These are phyloP conservation scores for Mycena albidolilacea DNA, from an alignment of 768 basidiomycete species.

Conservation along the genomic window DNA sequence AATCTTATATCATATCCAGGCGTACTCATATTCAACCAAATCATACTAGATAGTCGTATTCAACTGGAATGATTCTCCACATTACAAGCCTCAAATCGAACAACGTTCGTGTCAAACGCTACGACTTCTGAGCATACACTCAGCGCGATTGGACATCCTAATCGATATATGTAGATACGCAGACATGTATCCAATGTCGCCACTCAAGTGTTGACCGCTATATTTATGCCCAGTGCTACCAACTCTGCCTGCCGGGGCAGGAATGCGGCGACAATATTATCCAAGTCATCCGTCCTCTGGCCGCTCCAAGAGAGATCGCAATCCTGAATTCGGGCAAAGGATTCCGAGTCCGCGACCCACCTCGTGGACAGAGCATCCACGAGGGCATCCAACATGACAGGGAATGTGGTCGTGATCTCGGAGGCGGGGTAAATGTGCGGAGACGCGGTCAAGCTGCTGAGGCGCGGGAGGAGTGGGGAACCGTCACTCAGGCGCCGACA, in stretches of 20 bases:
- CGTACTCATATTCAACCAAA: too few species aligned
- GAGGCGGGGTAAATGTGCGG: neutral
- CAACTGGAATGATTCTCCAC: too few species aligned
- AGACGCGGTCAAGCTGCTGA: neutral
- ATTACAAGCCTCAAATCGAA: too few species aligned
- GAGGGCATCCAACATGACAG: slow-evolving; percentile 8
- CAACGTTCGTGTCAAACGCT: too few species aligned
- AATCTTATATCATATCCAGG: too few species aligned
- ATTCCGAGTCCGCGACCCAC: slow-evolving; percentile 5
- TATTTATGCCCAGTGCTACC: neutral
- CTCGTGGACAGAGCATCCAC: slow-evolving; percentile 1
- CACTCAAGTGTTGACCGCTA: neutral
- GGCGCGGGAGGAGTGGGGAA: neutral
- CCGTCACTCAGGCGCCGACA: slow-evolving; percentile 5
- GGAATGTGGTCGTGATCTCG: slow-evolving; percentile 13
- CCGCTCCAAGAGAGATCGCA: neutral
- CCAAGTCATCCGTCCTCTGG: neutral
- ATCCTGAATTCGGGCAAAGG: neutral
- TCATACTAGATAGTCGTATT: too few species aligned
- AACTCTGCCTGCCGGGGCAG: neutral
- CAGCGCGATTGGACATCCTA: too few species aligned
- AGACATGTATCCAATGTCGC: neutral
- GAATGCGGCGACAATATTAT: neutral
- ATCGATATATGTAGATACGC: too few species aligned
- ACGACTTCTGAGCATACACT: too few species aligned